Evolutionary conservation across 495 filamentous ascomycete species (phyloP).

Genomic region (Tuber borchii): DNA sequence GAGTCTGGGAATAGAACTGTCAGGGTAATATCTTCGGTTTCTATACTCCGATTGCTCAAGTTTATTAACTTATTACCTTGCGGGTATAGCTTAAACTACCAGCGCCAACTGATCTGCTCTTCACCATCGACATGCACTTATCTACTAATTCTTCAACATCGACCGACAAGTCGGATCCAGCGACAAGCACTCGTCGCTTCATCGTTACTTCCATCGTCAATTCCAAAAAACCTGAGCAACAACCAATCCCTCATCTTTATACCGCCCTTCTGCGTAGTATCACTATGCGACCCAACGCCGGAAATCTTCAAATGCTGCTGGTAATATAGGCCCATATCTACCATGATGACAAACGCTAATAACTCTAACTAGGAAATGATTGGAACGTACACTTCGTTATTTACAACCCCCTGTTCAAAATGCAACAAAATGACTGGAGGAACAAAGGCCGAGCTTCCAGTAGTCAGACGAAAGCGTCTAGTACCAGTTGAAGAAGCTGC

Average conservation of each 20-base stretch:
- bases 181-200: slow-evolving; percentile 31
- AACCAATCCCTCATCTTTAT: slow-evolving; percentile 29
- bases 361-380: slow-evolving; percentile 31
- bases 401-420: slow-evolving; percentile 30
- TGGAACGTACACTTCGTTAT: slow-evolving; percentile 28
- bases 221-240: slow-evolving; percentile 28
- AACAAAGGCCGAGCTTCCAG: slow-evolving; percentile 33
- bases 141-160: slow-evolving; percentile 9
- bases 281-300: slow-evolving; percentile 29
- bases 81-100: slow-evolving; percentile 28
- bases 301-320: slow-evolving; percentile 36
- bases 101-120: slow-evolving; percentile 27
- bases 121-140: slow-evolving; percentile 35
- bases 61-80: not conserved
- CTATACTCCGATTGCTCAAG: slow-evolving; percentile 6
- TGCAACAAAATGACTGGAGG: slow-evolving; percentile 36
- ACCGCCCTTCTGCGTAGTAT: slow-evolving; percentile 32
- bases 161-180: slow-evolving; percentile 20
- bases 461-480: slow-evolving; percentile 30
- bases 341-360: slow-evolving; percentile 12
- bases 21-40: slow-evolving; percentile 11
- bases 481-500: slow-evolving; percentile 18
- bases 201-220: slow-evolving; percentile 37
- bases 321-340: slow-evolving; percentile 5
- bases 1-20: slow-evolving; percentile 15